Evolutionary conservation across 371 early-diverging fungal species (phyloP).

Genomic region (Mucor circinelloides): DNA sequence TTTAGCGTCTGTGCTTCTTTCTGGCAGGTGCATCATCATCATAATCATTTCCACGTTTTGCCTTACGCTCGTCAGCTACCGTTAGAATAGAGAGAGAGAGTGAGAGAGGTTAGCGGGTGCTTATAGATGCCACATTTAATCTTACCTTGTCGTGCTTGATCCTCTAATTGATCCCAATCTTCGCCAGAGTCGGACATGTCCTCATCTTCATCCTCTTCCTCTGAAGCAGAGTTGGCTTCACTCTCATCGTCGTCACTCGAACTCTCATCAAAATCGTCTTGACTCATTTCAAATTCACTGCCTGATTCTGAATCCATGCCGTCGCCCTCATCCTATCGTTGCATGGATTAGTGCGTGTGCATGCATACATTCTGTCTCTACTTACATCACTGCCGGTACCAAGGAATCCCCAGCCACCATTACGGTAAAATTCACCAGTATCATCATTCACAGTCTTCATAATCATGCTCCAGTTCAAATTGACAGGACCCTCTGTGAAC

Average conservation of each 20-base stretch:
- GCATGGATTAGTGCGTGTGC: background rate
- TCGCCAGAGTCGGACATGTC: conserved; percentile 68
- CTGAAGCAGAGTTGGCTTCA: conserved; percentile 68
- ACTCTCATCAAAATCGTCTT: conserved; percentile 52
- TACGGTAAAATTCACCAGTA: conserved; percentile 94
- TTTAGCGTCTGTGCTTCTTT: conserved; percentile 35
- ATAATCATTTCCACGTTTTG: conserved; percentile 47
- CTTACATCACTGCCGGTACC: conserved; percentile 64
- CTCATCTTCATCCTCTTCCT: conserved; percentile 60
- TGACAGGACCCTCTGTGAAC: conserved; percentile 97
- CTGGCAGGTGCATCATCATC: conserved; percentile 28
- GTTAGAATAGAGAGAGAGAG: too few species aligned
- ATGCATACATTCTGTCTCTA: background rate
- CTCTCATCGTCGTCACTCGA: conserved; percentile 70
- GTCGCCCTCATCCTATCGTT: conserved; percentile 33
- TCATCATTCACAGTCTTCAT: conserved; percentile 98
- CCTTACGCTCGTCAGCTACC: conserved; percentile 66
- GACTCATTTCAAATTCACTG: conserved; percentile 65
- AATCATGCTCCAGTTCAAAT: conserved; percentile 98
- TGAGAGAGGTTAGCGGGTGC: background rate
- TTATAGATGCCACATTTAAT: background rate
- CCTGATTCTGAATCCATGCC: conserved; percentile 60
- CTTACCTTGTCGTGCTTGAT: conserved; percentile 70
- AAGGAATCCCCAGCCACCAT: conserved; percentile 97
- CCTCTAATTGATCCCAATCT: conserved; percentile 86